phyloP scores from a whole-genome alignment of 805 yeast species.

The Saccharomycopsis malanga region DNA sequence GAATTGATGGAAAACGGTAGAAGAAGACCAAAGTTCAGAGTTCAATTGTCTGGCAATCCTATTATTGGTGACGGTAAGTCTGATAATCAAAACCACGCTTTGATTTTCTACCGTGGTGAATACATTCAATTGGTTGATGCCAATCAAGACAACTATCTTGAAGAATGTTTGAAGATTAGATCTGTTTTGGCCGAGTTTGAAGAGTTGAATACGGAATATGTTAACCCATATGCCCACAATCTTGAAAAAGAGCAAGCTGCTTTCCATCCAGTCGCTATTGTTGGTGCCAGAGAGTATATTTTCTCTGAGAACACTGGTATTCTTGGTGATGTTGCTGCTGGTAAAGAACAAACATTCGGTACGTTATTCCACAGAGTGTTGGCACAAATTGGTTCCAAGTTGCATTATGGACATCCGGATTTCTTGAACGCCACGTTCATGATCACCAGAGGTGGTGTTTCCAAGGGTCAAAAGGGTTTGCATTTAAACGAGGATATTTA shows the following conservation, averaged over 20 bases:
- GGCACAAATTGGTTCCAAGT: slow-evolving; percentile 89
- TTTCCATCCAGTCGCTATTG: slow-evolving; percentile 68
- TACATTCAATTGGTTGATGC: slow-evolving; percentile 94
- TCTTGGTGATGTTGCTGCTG: slow-evolving; percentile 94
- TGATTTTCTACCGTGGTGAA: slow-evolving; percentile 87
- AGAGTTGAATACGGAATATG: slow-evolving; percentile 50
- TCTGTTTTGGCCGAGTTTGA: slow-evolving; percentile 88
- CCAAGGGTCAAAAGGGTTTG: slow-evolving; percentile 89
- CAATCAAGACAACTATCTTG: slow-evolving; percentile 91
- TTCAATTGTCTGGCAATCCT: slow-evolving; percentile 88
- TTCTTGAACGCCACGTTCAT: slow-evolving; percentile 83
- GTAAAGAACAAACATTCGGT: slow-evolving; percentile 95
- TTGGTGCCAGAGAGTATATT: slow-evolving; percentile 93
- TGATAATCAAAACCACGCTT: slow-evolving; percentile 86
- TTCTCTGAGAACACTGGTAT: slow-evolving; percentile 91
- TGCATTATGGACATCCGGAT: slow-evolving; percentile 97
- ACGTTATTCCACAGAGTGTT: slow-evolving; percentile 89
- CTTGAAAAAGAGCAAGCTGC: slow-evolving; percentile 33
- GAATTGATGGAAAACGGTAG: slow-evolving; percentile 50
- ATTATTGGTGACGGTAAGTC: slow-evolving; percentile 95
- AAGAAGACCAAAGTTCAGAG: slow-evolving; percentile 53
- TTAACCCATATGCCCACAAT: slow-evolving; percentile 58
- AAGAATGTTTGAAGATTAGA: slow-evolving; percentile 87
- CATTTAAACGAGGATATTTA: slow-evolving; percentile 93
- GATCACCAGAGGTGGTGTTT: slow-evolving; percentile 94